Evolutionary conservation across 495 filamentous ascomycete species (phyloP).

Genomic region (Chlorociboria aeruginascens): DNA sequence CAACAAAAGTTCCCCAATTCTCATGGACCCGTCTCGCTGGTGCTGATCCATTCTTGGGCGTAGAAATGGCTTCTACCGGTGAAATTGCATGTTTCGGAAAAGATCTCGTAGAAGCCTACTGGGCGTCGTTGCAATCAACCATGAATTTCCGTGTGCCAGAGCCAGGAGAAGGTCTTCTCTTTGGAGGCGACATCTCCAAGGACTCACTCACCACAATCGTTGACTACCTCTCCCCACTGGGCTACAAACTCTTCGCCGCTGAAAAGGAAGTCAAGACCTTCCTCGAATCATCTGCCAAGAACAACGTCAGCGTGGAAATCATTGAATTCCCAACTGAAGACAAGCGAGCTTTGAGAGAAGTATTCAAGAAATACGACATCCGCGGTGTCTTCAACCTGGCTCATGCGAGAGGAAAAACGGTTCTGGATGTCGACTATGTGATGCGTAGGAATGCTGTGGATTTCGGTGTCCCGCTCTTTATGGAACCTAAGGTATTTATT

Average conservation of each 20-base stretch:
- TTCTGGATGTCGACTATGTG: slow-evolving; percentile 90
- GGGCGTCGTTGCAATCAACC: slow-evolving; percentile 87
- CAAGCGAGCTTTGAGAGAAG: slow-evolving; percentile 87
- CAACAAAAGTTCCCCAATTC: slow-evolving; percentile 97
- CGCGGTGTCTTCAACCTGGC: slow-evolving; percentile 93
- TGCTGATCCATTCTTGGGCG: slow-evolving; percentile 92
- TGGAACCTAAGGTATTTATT: slow-evolving; percentile 92
- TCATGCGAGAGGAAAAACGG: slow-evolving; percentile 65
- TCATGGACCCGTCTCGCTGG: slow-evolving; percentile 98
- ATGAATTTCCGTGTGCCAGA: slow-evolving; percentile 98
- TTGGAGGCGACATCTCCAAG: slow-evolving; percentile 72
- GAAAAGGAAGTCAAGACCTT: slow-evolving; percentile 68
- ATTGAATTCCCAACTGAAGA: slow-evolving; percentile 97
- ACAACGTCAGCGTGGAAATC: slow-evolving; percentile 62
- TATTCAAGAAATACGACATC: slow-evolving; percentile 96
- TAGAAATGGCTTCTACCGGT: slow-evolving; percentile 94
- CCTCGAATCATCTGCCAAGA: slow-evolving; percentile 58
- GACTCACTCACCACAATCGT: slow-evolving; percentile 59
- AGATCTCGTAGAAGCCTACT: slow-evolving; percentile 92
- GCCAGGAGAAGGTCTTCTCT: slow-evolving; percentile 85
- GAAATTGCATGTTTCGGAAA: slow-evolving; percentile 98
- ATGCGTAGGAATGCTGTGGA: slow-evolving; percentile 96
- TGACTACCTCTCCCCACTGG: slow-evolving; percentile 73
- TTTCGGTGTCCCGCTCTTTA: slow-evolving; percentile 94
- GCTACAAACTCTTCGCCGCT: slow-evolving; percentile 88